These are phyloP conservation scores for Camelina hispida DNA, from an alignment of 345 rosid species.

Conservation along the genomic window DNA sequence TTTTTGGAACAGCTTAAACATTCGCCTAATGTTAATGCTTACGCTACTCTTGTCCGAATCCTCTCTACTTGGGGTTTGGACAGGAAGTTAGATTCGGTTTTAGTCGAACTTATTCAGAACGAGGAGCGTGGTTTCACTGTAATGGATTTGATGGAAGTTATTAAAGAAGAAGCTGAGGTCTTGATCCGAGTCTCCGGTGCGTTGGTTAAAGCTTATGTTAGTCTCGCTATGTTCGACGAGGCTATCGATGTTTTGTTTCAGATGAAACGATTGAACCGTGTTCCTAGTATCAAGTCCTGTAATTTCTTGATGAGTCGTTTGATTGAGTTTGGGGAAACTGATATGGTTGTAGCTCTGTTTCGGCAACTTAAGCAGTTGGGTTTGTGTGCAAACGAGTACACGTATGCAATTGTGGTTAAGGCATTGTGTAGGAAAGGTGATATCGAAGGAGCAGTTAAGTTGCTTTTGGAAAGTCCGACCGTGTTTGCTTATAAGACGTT, in stretches of 20 bases:
- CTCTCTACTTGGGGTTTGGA: conserved; percentile 52
- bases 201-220: conserved; percentile 60
- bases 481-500: conserved; percentile 58
- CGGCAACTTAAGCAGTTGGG: conserved; percentile 56
- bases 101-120: conserved; percentile 52
- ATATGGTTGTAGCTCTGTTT: conserved; percentile 51
- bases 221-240: conserved; percentile 59
- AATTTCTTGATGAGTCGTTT: conserved; percentile 68
- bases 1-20: conserved; percentile 48
- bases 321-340: conserved; percentile 51
- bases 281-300: conserved; percentile 48
- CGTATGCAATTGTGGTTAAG: conserved; percentile 62
- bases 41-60: conserved; percentile 52
- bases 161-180: conserved; percentile 43
- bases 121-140: conserved; percentile 44
- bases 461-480: conserved; percentile 49
- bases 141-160: conserved; percentile 50
- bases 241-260: conserved; percentile 57
- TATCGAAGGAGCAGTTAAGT: conserved; percentile 50
- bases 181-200: conserved; percentile 49
- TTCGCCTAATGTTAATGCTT: conserved; percentile 50
- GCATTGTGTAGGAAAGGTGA: conserved; percentile 64
- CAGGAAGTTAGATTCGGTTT: conserved; percentile 50
- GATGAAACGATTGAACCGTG: conserved; percentile 44
- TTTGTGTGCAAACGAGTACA: conserved; percentile 57